Percentiles rank a stretch among this genome's conserved stretches.
Evolutionary conservation across 2,329 filamentous ascomycete genomes (phyloP).

Genomic region (Venturia effusa): DNA sequence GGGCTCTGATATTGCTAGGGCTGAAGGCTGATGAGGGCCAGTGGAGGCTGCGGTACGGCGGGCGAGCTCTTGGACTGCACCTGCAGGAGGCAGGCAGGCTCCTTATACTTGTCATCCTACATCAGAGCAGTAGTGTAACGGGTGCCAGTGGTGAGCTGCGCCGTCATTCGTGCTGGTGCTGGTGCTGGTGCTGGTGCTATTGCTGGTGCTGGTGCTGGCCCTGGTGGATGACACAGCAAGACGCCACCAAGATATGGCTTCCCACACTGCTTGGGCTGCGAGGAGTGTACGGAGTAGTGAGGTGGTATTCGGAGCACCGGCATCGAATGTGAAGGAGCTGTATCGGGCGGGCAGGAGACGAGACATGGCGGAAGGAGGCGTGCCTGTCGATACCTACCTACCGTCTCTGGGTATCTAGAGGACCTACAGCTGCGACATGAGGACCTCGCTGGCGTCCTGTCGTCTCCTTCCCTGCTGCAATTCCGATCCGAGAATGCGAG

Average conservation of each 20-base stretch:
- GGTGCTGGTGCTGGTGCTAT: not conserved
- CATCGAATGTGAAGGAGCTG: not conserved
- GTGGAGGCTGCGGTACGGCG: not conserved
- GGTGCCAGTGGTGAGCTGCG: not conserved
- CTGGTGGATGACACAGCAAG: not conserved
- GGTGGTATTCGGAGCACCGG: not conserved
- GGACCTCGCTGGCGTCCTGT: not conserved
- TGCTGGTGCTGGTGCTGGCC: not conserved
- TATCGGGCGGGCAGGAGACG: not conserved
- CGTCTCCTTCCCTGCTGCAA: no score
- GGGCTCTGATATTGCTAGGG: constrained; percentile 5
- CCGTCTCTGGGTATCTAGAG: not conserved
- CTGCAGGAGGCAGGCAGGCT: not conserved
- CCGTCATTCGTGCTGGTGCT: not conserved
- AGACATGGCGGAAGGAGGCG: not conserved
- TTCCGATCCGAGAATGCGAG: no score
- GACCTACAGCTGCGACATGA: not conserved
- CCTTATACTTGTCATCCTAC: not conserved
- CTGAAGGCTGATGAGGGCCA: not conserved
- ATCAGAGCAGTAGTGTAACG: not conserved
- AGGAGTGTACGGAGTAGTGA: no score
- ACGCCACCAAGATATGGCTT: not conserved
- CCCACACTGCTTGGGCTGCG: not conserved
- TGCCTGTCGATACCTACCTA: not conserved
- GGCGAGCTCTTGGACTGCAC: not conserved